Evolutionary conservation across 2,329 filamentous ascomycete species (phyloP).

Genomic region (Sporothrix curviconia): DNA sequence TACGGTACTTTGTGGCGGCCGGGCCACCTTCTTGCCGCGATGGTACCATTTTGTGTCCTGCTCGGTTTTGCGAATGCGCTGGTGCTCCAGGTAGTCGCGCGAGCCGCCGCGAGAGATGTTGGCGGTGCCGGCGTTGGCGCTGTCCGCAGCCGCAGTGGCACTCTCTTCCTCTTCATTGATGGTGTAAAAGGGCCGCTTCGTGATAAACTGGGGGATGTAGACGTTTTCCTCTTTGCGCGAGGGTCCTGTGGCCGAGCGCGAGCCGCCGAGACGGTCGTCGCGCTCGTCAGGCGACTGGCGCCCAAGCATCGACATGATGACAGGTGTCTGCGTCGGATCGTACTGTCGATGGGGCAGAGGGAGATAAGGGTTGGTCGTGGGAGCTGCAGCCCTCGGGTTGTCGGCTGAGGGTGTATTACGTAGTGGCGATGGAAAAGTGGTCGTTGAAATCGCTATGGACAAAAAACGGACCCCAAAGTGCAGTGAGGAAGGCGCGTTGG

Average conservation of each 20-base stretch:
- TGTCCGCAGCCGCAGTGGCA: conserved; percentile 28
- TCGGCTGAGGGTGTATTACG: not conserved
- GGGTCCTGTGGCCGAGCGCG: conserved; percentile 16
- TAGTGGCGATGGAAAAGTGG: too few species aligned
- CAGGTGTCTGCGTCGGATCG: not conserved
- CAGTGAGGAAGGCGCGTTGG: too few species aligned
- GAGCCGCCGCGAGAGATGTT: not conserved
- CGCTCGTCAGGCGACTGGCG: conserved; percentile 21
- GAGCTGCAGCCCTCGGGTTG: not conserved
- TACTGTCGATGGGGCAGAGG: not conserved
- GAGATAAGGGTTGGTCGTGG: not conserved
- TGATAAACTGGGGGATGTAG: conserved; percentile 97
- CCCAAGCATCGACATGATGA: conserved; percentile 20
- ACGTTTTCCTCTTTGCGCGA: conserved; percentile 80
- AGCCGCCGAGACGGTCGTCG: conserved; percentile 20
- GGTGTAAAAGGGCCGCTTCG: conserved; percentile 94
- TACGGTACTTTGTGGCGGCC: conserved; percentile 92
- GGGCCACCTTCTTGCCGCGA: conserved; percentile 74
- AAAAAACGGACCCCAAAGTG: too few species aligned
- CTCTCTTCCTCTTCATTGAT: conserved; percentile 49
- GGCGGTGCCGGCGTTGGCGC: not conserved
- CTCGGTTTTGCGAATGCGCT: conserved; percentile 73
- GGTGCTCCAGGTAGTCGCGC: conserved; percentile 83
- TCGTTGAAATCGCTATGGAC: too few species aligned
- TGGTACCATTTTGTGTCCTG: conserved; percentile 86